Percentiles rank a stretch among this genome's conserved stretches.
phyloP scores from a whole-genome alignment of 257 asterid species.

The Buddleja alternifolia region DNA sequence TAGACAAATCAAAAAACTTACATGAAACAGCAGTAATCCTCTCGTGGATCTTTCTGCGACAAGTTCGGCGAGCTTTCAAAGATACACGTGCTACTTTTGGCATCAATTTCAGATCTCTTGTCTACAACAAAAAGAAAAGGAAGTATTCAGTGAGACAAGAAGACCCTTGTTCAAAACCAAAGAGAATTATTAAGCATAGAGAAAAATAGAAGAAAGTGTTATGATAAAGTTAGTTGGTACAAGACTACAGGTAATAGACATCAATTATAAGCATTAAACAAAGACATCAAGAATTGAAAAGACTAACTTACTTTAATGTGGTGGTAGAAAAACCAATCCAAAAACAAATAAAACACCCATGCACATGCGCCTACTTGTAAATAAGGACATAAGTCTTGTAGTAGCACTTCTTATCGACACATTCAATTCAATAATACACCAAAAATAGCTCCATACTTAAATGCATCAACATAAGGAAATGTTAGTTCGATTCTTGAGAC shows the following conservation, averaged over 20 bases:
- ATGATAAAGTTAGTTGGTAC: not conserved
- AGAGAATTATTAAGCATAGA: not conserved
- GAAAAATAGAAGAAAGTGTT: conserved; percentile 4
- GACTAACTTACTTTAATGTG: no score
- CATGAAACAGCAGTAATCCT: conserved; percentile 76
- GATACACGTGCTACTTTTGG: conserved; percentile 56
- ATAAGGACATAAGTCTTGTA: not conserved
- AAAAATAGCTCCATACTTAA: not conserved
- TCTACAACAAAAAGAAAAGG: conserved; percentile 61
- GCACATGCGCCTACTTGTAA: not conserved
- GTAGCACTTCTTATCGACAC: not conserved
- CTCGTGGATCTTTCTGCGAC: conserved; percentile 84
- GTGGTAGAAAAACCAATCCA: not conserved
- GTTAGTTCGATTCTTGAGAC: not conserved
- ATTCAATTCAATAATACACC: not conserved
- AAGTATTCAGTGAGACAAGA: conserved; percentile 21
- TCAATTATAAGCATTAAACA: not conserved
- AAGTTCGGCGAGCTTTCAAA: conserved; percentile 65
- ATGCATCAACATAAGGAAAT: conserved; percentile 6
- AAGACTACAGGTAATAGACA: not conserved
- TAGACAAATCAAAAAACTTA: conserved; percentile 33
- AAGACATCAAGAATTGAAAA: not conserved
- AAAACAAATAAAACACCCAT: conserved; percentile 2
- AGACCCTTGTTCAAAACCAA: not conserved
- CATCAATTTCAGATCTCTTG: conserved; percentile 75